Base-by-base conservation (phyloP, 768 basidiomycete species). In the Leccinum broughii region DNA sequence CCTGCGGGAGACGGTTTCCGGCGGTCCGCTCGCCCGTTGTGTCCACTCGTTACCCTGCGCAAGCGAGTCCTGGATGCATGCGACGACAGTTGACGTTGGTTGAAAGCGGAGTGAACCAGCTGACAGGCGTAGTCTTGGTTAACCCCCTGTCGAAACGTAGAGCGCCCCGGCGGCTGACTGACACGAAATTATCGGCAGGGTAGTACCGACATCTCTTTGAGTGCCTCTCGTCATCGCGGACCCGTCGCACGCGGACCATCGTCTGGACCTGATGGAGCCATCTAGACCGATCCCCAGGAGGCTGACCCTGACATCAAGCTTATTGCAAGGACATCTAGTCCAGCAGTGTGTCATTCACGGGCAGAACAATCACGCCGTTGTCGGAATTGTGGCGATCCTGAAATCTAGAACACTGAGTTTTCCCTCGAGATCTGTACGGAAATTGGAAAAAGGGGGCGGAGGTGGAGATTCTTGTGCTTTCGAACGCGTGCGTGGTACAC, bases 41-140 rank as follows among this genome's bases (percentile, higher is more conserved):
- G 11, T 50, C 26, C 49, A 15, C 30, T 26, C 9, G 49, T 9
- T 15, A 17, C 17, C 15, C 17, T 28, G 26, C 13, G 15, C 15
- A 34, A 22, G 20, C 20, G 11, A 13, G 15, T 22, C 22, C 10
- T 5, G 15, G 13, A 41, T 41, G 52, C 32, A 37, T 54, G 48
- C 44, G 8, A 4, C n/a, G 37, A 28, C 39, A 17, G 24, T 30
- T 41, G 39, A 55, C 26, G 26, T 51, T 51, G 14, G 54, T 54
- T 17, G 35, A 39, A 26, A 17, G 24, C 54, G 11, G 37, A 30
- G 39, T 20, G 28, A 41, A 28, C 26, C 6, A 39, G n/a, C 7
- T 60, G 57, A 60, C 58, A 60, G 32, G 39, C 35, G 58, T 46
- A 30, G 14, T 28, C 41, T 58, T 20, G 3, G 22, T 34, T 8